These are phyloP conservation scores for Ustilago sp. DNA, from an alignment of 1,284 basidiomycete genomes.

Conservation along the genomic window DNA sequence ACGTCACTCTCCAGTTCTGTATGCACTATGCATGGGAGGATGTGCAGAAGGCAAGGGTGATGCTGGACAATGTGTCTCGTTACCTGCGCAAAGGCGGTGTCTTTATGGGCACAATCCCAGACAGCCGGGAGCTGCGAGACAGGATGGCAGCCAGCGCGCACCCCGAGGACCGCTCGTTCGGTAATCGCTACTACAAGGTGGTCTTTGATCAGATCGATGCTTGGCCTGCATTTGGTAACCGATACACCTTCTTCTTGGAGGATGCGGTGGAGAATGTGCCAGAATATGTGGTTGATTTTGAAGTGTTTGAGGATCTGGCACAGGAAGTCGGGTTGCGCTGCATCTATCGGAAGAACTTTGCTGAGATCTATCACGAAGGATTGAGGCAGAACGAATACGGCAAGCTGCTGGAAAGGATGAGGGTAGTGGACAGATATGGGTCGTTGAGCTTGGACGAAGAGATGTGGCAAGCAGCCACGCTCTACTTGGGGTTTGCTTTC, in stretches of 20 bases:
- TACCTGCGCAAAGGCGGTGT: constrained; percentile 85
- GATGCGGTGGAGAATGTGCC: constrained; percentile 94
- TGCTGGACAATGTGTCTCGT: constrained; percentile 90
- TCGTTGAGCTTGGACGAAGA: constrained; percentile 52
- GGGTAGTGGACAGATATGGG: constrained; percentile 47
- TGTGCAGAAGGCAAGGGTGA: constrained; percentile 83
- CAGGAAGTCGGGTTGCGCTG: constrained; percentile 81
- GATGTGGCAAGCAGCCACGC: constrained; percentile 64
- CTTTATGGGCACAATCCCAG: constrained; percentile 93
- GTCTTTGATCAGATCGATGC: constrained; percentile 77
- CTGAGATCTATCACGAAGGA: constrained; percentile 59
- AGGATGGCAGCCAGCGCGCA: constrained; percentile 76
- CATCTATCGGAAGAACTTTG: constrained; percentile 85
- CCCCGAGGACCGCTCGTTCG: constrained; percentile 78
- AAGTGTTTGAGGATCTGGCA: constrained; percentile 86
- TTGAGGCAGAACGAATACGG: constrained; percentile 35
- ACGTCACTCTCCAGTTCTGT: constrained; percentile 98
- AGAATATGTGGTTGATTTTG: constrained; percentile 95
- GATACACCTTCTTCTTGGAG: constrained; percentile 90
- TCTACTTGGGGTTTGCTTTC: constrained; percentile 67
- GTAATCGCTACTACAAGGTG: constrained; percentile 89
- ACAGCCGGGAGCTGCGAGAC: constrained; percentile 78
- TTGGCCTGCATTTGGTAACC: constrained; percentile 80
- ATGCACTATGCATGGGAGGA: constrained; percentile 99
- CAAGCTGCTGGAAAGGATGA: constrained; percentile 54